phyloP scores from a whole-genome alignment of 768 basidiomycete species.

The Suillus brevipes region DNA sequence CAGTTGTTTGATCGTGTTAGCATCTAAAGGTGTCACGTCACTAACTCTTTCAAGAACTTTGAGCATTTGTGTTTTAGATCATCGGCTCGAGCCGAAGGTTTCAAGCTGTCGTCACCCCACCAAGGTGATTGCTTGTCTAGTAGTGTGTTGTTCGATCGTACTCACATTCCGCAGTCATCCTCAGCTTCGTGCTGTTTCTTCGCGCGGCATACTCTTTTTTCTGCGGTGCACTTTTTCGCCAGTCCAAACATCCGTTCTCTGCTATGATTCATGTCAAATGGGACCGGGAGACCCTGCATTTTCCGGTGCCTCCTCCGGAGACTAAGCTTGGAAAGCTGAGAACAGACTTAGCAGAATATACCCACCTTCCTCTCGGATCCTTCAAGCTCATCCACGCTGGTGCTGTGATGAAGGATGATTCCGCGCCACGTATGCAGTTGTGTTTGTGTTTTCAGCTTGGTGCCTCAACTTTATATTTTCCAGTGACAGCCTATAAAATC shows the following conservation, averaged over 20 bases:
- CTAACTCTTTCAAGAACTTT: neutral
- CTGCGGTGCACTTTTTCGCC: slow-evolving; percentile 7
- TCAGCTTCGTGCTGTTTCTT: slow-evolving; percentile 37
- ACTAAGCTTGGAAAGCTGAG: slow-evolving; percentile 62
- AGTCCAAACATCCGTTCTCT: slow-evolving; percentile 14
- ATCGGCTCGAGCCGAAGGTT: slow-evolving; percentile 7
- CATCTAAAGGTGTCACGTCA: neutral
- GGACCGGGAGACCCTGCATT: slow-evolving; percentile 49
- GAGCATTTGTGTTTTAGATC: slow-evolving; percentile 2
- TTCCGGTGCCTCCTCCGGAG: slow-evolving; percentile 55
- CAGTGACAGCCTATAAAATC: slow-evolving; percentile 77
- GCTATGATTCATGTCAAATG: slow-evolving; percentile 50
- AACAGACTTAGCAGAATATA: slow-evolving; percentile 66
- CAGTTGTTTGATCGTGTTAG: slow-evolving; percentile 1
- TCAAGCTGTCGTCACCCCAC: slow-evolving; percentile 32
- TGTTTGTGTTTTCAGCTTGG: neutral
- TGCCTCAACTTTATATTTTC: neutral
- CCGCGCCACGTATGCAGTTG: slow-evolving; percentile 52
- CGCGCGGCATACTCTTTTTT: slow-evolving; percentile 26
- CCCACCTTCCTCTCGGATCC: slow-evolving; percentile 62
- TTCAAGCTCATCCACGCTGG: slow-evolving; percentile 92
- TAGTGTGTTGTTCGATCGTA: slow-evolving; percentile 5
- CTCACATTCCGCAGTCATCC: slow-evolving; percentile 18
- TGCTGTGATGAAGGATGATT: slow-evolving; percentile 86
- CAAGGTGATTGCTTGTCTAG: slow-evolving; percentile 17